These are phyloP conservation scores for Cicer cuneatum DNA, from an alignment of 306 rosid species.

Conservation along the genomic window DNA sequence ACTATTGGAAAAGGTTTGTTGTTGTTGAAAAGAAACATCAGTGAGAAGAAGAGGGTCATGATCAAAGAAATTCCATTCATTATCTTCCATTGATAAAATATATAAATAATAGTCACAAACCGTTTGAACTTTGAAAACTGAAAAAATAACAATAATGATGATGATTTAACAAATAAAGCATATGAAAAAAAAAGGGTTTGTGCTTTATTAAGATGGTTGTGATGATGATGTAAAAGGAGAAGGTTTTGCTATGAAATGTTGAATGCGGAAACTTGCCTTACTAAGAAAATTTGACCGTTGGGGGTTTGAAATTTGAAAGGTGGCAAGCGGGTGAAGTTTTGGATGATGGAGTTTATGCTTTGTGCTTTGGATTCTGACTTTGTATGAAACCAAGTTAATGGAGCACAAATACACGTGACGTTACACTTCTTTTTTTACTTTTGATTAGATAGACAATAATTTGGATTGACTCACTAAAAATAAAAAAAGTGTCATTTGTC, in stretches of 20 bases:
- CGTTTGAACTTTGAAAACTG: conserved; percentile 49
- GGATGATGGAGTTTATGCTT: conserved; percentile 36
- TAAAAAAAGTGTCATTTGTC: background rate
- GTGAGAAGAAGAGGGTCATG: conserved; percentile 75
- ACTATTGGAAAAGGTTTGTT: conserved; percentile 40
- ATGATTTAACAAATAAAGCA: conserved; percentile 29
- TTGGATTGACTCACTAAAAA: background rate
- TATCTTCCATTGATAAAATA: conserved; percentile 57
- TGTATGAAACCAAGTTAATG: conserved; percentile 30
- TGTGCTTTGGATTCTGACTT: conserved; percentile 45
- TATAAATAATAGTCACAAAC: background rate
- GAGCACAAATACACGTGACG: conserved; percentile 22
- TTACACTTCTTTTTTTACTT: background rate
- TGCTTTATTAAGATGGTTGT: conserved; percentile 25
- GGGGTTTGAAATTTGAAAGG: conserved; percentile 61
- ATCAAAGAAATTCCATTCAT: conserved; percentile 53
- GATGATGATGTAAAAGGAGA: conserved; percentile 9
- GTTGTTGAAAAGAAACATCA: conserved; percentile 56
- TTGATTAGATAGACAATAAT: background rate
- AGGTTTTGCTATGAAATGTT: conserved; percentile 36
- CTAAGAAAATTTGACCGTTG: conserved; percentile 59
- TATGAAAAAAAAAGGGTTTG: conserved; percentile 31
- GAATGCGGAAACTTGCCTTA: conserved; percentile 42
- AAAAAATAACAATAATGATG: conserved; percentile 35
- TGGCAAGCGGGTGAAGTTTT: conserved; percentile 49